Evolutionary conservation across 176 grass and related monocot species (phyloP).

Genomic region (Rhipidocladum racemiflorum): DNA sequence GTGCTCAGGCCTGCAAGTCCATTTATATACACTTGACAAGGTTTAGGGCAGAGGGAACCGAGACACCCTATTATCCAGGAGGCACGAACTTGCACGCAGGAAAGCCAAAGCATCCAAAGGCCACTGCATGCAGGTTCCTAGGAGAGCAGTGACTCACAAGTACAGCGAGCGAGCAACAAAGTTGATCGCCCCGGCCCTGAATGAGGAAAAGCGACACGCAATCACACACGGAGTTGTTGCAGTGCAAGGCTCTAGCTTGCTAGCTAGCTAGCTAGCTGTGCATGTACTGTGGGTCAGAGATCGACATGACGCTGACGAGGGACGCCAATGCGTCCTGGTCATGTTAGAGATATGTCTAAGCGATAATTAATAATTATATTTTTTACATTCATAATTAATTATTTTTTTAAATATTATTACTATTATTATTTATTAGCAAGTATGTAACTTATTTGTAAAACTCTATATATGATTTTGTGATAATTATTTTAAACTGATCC

Average conservation of each 20-base stretch:
- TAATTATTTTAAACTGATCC: too few relatives aligned
- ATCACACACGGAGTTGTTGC: slow-evolving; percentile 40
- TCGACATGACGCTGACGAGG: neutral
- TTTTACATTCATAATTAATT: too few relatives aligned
- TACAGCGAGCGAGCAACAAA: neutral
- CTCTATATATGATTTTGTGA: too few relatives aligned
- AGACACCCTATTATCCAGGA: neutral
- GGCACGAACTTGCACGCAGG: neutral
- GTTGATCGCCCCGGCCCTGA: slow-evolving; percentile 31
- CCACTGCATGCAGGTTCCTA: neutral
- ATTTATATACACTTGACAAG: slow-evolving; percentile 32
- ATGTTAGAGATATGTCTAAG: too few relatives aligned
- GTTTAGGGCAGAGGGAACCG: neutral
- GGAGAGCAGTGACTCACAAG: neutral
- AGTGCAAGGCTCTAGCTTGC: neutral
- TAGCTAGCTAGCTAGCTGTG: neutral
- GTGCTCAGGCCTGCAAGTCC: neutral
- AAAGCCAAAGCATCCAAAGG: neutral
- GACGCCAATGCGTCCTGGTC: neutral
- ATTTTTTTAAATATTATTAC: too few relatives aligned
- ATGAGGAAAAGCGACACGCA: slow-evolving; percentile 53
- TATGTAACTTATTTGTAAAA: too few relatives aligned
- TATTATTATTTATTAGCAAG: too few relatives aligned
- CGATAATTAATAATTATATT: too few relatives aligned
- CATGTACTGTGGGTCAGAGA: neutral